A percentile compares a stretch with the other conserved stretches of the same genome.
Conservation (phyloP, 1,284 basidiomycete genomes). For the Athelia sp. region DNA sequence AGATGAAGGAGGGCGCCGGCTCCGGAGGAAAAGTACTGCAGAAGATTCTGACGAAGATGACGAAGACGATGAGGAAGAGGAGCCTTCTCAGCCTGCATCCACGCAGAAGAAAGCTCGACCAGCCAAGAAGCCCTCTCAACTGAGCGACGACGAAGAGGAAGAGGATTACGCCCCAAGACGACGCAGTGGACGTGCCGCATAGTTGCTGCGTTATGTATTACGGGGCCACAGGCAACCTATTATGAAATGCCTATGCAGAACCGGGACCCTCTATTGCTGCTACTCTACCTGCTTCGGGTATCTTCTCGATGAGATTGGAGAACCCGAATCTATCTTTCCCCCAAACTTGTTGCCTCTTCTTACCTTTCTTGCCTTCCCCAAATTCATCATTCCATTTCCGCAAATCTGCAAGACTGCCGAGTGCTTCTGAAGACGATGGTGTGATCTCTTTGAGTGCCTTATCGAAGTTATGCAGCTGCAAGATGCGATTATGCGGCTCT, state of each 20-base stretch:
- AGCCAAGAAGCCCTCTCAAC: conserved; percentile 23
- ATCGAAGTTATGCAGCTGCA: conserved; percentile 65
- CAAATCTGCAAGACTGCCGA: conserved; percentile 76
- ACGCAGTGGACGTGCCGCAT: too few species aligned
- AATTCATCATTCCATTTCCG: conserved; percentile 92
- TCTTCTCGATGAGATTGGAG: conserved; percentile 33
- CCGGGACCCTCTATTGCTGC: conserved; percentile 8
- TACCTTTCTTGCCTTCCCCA: conserved; percentile 69
- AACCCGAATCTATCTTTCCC: conserved; percentile 75
- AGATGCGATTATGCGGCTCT: conserved; percentile 30
- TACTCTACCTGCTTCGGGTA: conserved; percentile 40
- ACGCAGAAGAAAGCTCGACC: conserved; percentile 24
- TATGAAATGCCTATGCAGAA: neutral
- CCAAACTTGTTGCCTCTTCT: conserved; percentile 63
- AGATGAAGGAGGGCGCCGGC: conserved; percentile 43
- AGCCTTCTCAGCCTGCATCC: conserved; percentile 19
- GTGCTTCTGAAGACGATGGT: conserved; percentile 77
- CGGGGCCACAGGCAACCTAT: conserved; percentile 1
- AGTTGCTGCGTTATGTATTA: conserved; percentile 17
- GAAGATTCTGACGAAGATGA: conserved; percentile 36
- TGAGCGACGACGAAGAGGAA: conserved; percentile 28
- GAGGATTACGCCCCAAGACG: too few species aligned
- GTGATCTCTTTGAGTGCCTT: conserved; percentile 84
- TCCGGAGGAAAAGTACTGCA: conserved; percentile 25
- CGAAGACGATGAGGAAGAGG: conserved; percentile 32